Evolutionary conservation across 2,329 filamentous ascomycete species (phyloP), one percentile per base, ranked within the genome.

Genomic region (Colletotrichum sp.): DNA sequence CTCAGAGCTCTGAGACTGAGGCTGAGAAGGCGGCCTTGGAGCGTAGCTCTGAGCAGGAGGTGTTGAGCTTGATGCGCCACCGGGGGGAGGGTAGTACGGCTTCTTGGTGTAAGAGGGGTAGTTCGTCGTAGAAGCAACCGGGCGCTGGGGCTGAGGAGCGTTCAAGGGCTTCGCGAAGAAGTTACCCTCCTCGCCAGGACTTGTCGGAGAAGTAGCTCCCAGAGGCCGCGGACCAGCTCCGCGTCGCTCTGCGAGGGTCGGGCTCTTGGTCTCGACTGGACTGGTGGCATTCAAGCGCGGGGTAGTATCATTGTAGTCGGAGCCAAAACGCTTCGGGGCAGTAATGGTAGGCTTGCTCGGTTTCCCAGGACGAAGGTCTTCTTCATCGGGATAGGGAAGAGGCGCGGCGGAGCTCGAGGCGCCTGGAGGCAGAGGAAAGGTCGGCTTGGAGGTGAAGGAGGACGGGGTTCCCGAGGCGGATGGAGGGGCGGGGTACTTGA

Each of bases 141-240:
- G 83, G 7, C 80, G 83, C 75, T 79, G 85, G 76, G 81, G 86
- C 77, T 83, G 86, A 86, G 87, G 80, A 87, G 88, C 79, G 84
- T 85, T 84, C 66, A 92, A 80, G 8, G 91, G 90, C 80, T 92
- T 93, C 77, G 95, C 94, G 83, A 98, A 98, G 69, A 98, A 87
- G n/a, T 92, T 94, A 71, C 95, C 93, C 80, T 93, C 93, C 78
- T 97, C 95, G 28, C 89, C 93, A 24, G 95, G 94, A 60, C 94
- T 95, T 21, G 94, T 93, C 2, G 96, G 96, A 77, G 96, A 95
- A 73, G 95, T 94, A 55, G 70, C 71, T 26, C 71, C 75, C 66
- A 98, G 88, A 64, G 95, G 94, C 82, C 95, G 96, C 28, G 95
- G 95, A 9, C 90, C 93, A n/a, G 94, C 93, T 28, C 95, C 95